phyloP scores from a whole-genome alignment of 129 eudicot genomes.

The Calendula officinalis region DNA sequence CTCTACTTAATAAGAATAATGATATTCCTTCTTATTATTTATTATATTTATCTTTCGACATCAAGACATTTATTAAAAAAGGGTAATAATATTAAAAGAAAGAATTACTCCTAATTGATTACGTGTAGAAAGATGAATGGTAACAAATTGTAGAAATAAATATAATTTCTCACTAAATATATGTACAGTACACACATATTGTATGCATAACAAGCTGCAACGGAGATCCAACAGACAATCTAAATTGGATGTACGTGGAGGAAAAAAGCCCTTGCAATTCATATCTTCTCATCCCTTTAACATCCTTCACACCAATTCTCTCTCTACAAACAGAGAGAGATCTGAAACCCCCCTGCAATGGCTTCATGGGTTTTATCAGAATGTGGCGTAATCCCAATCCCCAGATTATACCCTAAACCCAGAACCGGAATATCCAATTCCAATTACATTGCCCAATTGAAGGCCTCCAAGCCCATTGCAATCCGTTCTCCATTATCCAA shows the following conservation, averaged over 20 bases:
- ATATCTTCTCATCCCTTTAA: conserved; percentile 29
- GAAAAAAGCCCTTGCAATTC: conserved; percentile 40
- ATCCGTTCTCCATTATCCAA: conserved; percentile 20
- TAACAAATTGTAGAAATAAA: too few species aligned
- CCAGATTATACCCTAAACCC: conserved; percentile 43
- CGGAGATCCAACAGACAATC: conserved; percentile 21
- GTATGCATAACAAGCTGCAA: conserved; percentile 6
- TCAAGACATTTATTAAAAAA: too few species aligned
- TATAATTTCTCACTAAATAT: too few species aligned
- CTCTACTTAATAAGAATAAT: neutral
- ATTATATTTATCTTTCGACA: too few species aligned
- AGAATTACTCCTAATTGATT: too few species aligned
- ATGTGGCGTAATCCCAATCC: conserved; percentile 59
- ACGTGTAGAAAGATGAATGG: too few species aligned
- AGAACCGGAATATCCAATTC: conserved; percentile 30
- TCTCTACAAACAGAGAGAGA: conserved; percentile 17
- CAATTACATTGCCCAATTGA: conserved; percentile 17
- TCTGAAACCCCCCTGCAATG: conserved; percentile 33
- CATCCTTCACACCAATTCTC: conserved; percentile 20
- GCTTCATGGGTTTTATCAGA: conserved; percentile 71
- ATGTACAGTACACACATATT: neutral
- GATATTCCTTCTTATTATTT: too few species aligned
- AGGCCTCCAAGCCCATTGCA: conserved; percentile 23
- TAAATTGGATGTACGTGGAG: conserved; percentile 30
- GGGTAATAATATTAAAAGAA: too few species aligned